Percentiles rank a stretch among this genome's conserved stretches.
Conservation (phyloP, 2,329 filamentous ascomycete genomes). For the Fusarium sp. region DNA sequence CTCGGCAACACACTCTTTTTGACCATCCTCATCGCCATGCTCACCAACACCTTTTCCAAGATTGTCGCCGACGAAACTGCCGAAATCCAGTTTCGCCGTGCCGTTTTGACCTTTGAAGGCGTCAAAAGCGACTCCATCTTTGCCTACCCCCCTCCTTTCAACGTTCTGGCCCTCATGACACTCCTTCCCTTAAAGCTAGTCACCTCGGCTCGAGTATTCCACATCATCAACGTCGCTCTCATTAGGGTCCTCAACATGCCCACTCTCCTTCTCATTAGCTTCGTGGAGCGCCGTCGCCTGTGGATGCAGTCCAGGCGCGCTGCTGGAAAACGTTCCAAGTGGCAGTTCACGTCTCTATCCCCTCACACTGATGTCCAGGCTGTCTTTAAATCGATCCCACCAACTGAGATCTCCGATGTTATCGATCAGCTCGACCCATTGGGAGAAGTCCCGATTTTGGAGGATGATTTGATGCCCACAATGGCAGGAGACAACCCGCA, state of each 20-base stretch:
- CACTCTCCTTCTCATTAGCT: slow-evolving; percentile 71
- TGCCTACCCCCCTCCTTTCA: slow-evolving; percentile 79
- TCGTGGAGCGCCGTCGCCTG: slow-evolving; percentile 74
- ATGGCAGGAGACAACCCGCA: slow-evolving; percentile 48
- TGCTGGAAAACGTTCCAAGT: slow-evolving; percentile 51
- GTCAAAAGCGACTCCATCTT: slow-evolving; percentile 82
- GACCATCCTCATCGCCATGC: slow-evolving; percentile 81
- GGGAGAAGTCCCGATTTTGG: slow-evolving; percentile 54
- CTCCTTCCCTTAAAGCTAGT: slow-evolving; percentile 77
- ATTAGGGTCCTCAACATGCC: slow-evolving; percentile 76
- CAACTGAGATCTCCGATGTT: slow-evolving; percentile 57
- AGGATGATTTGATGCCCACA: slow-evolving; percentile 53
- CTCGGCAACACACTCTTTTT: slow-evolving; percentile 82
- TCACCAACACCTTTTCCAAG: slow-evolving; percentile 79
- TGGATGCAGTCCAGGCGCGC: slow-evolving; percentile 41
- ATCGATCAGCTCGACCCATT: slow-evolving; percentile 56
- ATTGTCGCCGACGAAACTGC: slow-evolving; percentile 78
- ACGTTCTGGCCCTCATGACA: slow-evolving; percentile 74
- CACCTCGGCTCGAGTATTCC: slow-evolving; percentile 75
- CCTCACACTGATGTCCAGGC: slow-evolving; percentile 73
- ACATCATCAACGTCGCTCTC: slow-evolving; percentile 78
- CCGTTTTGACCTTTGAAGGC: slow-evolving; percentile 80
- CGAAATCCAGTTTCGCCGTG: slow-evolving; percentile 80
- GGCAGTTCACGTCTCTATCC: slow-evolving; percentile 65
- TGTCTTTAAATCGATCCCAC: slow-evolving; percentile 73